Evolutionary conservation across 441 rosid genomes (phyloP).

Genomic region (Bocquillonia castaneifolia): DNA sequence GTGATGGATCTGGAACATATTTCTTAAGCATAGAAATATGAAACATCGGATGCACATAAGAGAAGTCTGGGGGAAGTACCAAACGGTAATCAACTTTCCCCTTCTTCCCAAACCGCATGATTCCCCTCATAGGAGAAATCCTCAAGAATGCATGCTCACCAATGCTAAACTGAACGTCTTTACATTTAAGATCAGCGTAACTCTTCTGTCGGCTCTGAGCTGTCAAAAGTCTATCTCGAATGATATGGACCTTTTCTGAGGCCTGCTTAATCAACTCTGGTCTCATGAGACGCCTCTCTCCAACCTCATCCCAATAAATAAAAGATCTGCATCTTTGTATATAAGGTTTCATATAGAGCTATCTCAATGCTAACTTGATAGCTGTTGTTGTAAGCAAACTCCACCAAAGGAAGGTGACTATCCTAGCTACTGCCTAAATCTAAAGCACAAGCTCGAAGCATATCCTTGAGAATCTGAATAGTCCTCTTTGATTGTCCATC

Average conservation of each 20-base stretch:
- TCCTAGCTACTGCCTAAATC: not conserved
- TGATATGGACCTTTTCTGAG: too few species aligned
- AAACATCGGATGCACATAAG: too few species aligned
- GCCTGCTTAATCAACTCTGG: not conserved
- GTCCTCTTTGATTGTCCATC: too few species aligned
- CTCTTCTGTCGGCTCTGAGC: not conserved
- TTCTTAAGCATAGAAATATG: too few species aligned
- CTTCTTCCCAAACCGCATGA: not conserved
- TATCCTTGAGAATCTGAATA: not conserved
- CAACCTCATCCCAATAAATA: not conserved
- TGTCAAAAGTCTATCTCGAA: not conserved
- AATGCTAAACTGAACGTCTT: not conserved
- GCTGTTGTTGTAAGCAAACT: not conserved
- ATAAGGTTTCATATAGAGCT: not conserved
- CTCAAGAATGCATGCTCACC: too few species aligned
- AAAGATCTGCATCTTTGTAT: not conserved
- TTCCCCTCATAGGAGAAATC: not conserved
- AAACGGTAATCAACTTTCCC: not conserved
- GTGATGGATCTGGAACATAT: too few species aligned
- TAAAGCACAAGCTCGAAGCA: not conserved
- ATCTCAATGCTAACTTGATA: not conserved
- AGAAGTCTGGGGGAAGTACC: too few species aligned
- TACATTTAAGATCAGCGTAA: not conserved
- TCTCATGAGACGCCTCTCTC: not conserved
- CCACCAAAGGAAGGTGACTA: not conserved